These are phyloP conservation scores for Cryoendolithus antarcticus DNA, from an alignment of 2,329 filamentous ascomycete genomes.

Conservation along the genomic window DNA sequence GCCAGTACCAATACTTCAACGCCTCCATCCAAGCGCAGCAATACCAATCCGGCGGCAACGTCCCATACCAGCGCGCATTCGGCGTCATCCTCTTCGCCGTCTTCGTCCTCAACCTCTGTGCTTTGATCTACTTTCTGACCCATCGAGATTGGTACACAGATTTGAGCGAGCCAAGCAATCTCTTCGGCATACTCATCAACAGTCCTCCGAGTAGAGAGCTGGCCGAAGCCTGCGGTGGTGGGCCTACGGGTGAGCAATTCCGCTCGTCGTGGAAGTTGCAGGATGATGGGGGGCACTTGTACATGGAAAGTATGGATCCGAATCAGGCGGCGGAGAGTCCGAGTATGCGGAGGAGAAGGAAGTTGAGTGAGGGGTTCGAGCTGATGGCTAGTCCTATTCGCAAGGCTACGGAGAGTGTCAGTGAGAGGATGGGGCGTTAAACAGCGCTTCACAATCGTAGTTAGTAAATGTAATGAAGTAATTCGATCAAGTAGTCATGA, in stretches of 20 bases:
- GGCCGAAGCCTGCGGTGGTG: slow-evolving; percentile 42
- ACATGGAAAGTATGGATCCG: slow-evolving; percentile 4
- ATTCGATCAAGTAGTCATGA: too few species aligned
- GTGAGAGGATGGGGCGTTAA: slow-evolving; percentile 21
- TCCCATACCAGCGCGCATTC: slow-evolving; percentile 53
- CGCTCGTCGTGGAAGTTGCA: slow-evolving; percentile 24
- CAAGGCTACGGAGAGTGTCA: slow-evolving; percentile 23
- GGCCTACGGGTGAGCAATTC: slow-evolving; percentile 37
- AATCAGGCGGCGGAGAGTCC: slow-evolving; percentile 4
- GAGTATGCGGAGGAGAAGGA: slow-evolving; percentile 14
- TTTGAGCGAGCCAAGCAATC: slow-evolving; percentile 64
- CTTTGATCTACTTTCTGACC: slow-evolving; percentile 50
- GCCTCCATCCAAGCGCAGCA: slow-evolving; percentile 52
- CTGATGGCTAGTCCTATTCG: slow-evolving; percentile 24
- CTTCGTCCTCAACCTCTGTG: slow-evolving; percentile 55
- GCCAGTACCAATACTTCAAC: slow-evolving; percentile 45
- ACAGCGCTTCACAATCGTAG: too few species aligned
- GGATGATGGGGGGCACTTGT: slow-evolving; percentile 5
- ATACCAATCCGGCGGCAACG: slow-evolving; percentile 55
- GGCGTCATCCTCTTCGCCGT: slow-evolving; percentile 53
- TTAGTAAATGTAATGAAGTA: too few species aligned
- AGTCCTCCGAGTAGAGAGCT: slow-evolving; percentile 20
- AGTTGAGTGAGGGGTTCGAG: slow-evolving; percentile 17
- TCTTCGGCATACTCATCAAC: slow-evolving; percentile 54
- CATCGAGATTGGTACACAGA: slow-evolving; percentile 57